These are phyloP conservation scores for Anaeromyces robustus DNA, from an alignment of 192 early-diverging fungal genomes.

Conservation along the genomic window DNA sequence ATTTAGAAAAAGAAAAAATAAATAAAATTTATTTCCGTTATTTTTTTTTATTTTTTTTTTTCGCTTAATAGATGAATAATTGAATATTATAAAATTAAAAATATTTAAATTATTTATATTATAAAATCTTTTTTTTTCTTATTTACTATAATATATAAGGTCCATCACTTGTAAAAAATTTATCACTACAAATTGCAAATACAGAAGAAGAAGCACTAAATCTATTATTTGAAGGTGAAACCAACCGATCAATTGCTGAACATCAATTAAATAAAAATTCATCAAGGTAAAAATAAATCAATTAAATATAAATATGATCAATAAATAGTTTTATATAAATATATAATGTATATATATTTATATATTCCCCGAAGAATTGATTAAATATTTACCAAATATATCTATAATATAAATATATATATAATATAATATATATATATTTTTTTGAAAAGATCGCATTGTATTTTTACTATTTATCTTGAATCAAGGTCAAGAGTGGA, in stretches of 20 bases:
- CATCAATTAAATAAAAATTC: slow-evolving; percentile 43
- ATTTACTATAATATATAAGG: slow-evolving; percentile 9
- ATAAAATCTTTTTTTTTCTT: not conserved
- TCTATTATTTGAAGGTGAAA: slow-evolving; percentile 47
- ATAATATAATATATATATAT: not conserved
- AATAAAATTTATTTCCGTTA: no score
- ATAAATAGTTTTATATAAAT: no score
- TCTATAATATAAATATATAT: slow-evolving; percentile 1
- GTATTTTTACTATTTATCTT: slow-evolving; percentile 43
- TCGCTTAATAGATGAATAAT: no score
- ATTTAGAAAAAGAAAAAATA: no score
- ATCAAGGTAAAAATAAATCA: slow-evolving; percentile 14
- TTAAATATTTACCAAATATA: no score
- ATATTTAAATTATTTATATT: not conserved
- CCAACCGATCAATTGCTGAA: slow-evolving; percentile 34
- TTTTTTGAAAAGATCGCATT: slow-evolving; percentile 31
- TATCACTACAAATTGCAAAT: slow-evolving; percentile 28
- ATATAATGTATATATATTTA: no score
- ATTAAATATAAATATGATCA: slow-evolving; percentile 1
- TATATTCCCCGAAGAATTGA: no score
- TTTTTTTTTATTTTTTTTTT: no score
- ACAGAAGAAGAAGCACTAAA: slow-evolving; percentile 47
- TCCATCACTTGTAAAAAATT: slow-evolving; percentile 31
- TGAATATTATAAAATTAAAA: not conserved
- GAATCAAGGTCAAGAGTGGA: slow-evolving; percentile 40